Percentiles rank a stretch among this genome's conserved stretches.
These are phyloP conservation scores for Alternaria panax DNA, from an alignment of 2,329 filamentous ascomycete species.

Conservation along the genomic window DNA sequence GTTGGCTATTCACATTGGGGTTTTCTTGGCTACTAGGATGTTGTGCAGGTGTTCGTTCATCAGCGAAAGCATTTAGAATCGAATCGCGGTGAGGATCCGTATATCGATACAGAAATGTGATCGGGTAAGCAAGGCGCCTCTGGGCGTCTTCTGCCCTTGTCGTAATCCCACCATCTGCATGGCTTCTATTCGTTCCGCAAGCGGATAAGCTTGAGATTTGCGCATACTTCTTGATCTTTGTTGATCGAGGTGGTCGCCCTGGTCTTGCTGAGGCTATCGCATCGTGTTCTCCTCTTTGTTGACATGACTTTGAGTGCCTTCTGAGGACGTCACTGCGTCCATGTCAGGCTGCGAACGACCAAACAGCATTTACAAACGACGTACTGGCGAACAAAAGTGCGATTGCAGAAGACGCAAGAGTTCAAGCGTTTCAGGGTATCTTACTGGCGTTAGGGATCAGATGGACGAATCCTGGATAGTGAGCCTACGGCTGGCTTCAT, in stretches of 20 bases:
- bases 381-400: neutral
- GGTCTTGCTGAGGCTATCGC: conserved; percentile 1
- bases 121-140: neutral
- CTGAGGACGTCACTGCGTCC: conserved; percentile 4
- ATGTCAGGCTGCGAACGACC: neutral
- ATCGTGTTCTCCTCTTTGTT: conserved; percentile 3
- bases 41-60: conserved; percentile 3
- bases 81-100: conserved; percentile 18
- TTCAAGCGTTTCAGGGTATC: neutral
- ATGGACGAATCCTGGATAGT: neutral
- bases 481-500: neutral
- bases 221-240: neutral
- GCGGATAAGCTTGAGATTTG: neutral
- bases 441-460: neutral
- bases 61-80: conserved; percentile 14
- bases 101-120: conserved; percentile 20
- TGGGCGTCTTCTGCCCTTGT: neutral
- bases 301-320: conserved; percentile 10
- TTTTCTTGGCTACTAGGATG: neutral
- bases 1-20: neutral
- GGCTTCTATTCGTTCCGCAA: neutral
- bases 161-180: neutral
- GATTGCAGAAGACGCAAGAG: neutral
- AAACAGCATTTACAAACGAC: neutral
- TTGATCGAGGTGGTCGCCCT: neutral